phyloP scores from a whole-genome alignment of 176 grass and related monocot genomes.

The Oryza nivara region DNA sequence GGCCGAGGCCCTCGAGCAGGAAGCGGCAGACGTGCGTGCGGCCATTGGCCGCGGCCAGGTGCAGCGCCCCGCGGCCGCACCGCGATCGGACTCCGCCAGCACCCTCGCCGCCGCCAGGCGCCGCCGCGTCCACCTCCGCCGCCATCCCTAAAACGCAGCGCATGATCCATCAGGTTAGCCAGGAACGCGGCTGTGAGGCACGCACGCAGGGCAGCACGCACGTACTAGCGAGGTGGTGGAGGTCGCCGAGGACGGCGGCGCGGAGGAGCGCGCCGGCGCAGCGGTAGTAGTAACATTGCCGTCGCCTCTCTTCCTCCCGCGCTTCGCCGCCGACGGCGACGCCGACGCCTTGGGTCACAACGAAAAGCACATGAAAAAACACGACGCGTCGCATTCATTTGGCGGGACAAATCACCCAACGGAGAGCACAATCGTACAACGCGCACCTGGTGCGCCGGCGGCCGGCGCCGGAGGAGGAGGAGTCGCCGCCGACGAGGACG shows the following conservation, averaged over 20 bases:
- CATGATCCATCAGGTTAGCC: too few species aligned
- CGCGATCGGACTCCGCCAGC: neutral
- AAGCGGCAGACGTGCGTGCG: slow-evolving; percentile 22
- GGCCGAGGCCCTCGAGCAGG: neutral
- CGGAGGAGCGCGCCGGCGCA: slow-evolving; percentile 4
- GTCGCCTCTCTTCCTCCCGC: neutral
- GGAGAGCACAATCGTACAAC: too few species aligned
- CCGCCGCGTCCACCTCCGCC: neutral
- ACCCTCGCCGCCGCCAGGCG: neutral
- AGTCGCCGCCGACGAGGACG: neutral
- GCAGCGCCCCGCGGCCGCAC: slow-evolving; percentile 15
- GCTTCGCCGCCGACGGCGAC: neutral
- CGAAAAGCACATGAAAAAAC: neutral
- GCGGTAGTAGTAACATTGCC: neutral
- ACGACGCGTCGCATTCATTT: neutral
- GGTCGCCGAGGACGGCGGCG: slow-evolving; percentile 20
- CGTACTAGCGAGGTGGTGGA: slow-evolving; percentile 26
- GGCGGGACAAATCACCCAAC: neutral
- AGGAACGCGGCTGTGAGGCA: too few species aligned
- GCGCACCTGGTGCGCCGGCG: neutral
- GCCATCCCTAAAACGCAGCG: slow-evolving; percentile 12
- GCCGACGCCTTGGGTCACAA: neutral
- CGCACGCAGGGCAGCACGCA: neutral
- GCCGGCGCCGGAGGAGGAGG: neutral
- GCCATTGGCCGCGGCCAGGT: slow-evolving; percentile 30